Base-by-base conservation (phyloP, 345 rosid species). In the Melastoma malabathricum region DNA sequence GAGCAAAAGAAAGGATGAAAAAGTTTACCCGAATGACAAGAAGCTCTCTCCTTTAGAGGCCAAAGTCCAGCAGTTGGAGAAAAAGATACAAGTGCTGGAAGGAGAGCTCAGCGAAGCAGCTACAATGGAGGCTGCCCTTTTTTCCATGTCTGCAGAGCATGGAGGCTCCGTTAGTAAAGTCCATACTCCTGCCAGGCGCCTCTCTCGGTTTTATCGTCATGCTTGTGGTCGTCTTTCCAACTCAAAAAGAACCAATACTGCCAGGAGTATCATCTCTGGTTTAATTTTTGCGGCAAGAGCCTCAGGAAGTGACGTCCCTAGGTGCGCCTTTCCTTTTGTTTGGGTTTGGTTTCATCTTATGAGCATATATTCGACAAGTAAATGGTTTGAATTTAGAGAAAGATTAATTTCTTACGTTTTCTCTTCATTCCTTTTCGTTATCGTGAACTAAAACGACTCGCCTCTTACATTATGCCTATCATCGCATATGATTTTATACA, bases 151-250 rank as follows among this genome's bases (percentile, higher is more conserved):
- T n/a, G 89, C 94, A 45, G 98, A 90, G 70, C 94, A 90, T 64
- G 98, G 89, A 64, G 80, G 84, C 64, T 86, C 96, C 50, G 72
- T 59, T 65, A 75, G 74, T 65, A 90, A 86, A 73, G 83, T 86
- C 48, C 94, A 90, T 75, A 89, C 98, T 48, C 94, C 96, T 25
- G 94, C 98, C 41, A 77, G 94, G 59, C 98, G 94, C 64, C 98
- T 86, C 72, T 72, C 81, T 57, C 81, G 89, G 69, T 64, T 90
- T 31, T 90, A 83, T 77, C 79, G 68, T 68, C 83, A 86, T 73
- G 69, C 80, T 56, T 77, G 69, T 63, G 70, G 56, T 57, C 86
- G 75, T 66, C 60, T 47, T 38, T 63, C 66, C 54, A 70, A 56
- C 39, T 59, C 77, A 53, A 67, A 83, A 57, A 69, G 76, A 78